Evolutionary conservation across 225 moss, liverwort and hornwort species (phyloP).

Genomic region (Straminergon stramineum): DNA sequence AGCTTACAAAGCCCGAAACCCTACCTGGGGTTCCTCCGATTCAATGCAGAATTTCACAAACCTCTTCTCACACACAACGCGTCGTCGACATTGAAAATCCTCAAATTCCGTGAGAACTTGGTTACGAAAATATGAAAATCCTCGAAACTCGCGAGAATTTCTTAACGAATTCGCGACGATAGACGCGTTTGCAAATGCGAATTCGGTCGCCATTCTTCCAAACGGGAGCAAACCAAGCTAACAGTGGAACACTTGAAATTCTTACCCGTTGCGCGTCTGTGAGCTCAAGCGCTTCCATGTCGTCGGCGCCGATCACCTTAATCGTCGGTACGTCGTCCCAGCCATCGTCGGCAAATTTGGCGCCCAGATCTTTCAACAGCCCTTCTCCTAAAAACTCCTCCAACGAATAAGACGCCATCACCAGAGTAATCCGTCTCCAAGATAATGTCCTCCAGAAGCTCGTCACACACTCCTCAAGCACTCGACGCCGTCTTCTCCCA

Average conservation of each 20-base stretch:
- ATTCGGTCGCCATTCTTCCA: neutral
- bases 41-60: neutral
- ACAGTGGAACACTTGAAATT: neutral
- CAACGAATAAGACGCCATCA: conserved; percentile 53
- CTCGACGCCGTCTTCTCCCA: neutral
- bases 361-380: conserved; percentile 37
- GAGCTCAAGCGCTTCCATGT: conserved; percentile 78
- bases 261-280: conserved; percentile 63
- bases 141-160: neutral
- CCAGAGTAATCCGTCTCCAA: neutral
- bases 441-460: neutral
- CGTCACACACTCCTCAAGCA: neutral
- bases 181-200: neutral
- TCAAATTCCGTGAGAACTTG: neutral
- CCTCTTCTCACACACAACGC: neutral
- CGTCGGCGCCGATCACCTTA: conserved; percentile 74
- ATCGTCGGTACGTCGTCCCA: conserved; percentile 97
- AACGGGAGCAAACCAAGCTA: neutral
- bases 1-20: neutral
- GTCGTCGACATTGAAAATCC: neutral
- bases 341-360: conserved; percentile 54
- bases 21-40: neutral
- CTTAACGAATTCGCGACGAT: neutral
- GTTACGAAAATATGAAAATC: neutral
- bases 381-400: conserved; percentile 72